Evolutionary conservation across 768 basidiomycete species (phyloP), one percentile per base, ranked within the genome.

Genomic region (Trametes cubensis): DNA sequence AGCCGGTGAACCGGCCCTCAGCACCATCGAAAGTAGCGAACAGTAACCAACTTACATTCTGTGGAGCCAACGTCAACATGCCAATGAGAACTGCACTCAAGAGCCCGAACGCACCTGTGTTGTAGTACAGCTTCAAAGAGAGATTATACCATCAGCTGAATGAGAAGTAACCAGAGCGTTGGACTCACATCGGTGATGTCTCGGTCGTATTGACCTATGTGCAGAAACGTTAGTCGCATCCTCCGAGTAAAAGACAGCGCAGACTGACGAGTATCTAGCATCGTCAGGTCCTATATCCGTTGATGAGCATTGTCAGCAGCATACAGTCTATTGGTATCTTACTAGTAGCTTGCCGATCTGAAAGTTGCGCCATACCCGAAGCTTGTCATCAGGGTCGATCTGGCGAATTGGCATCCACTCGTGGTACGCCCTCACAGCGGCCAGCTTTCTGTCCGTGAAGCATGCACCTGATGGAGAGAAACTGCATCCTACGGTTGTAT

Each of bases 351-450:
- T 83, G 48, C 85, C 85, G 39, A 87, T 80, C 73, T 85, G 81
- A 74, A 87, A 85, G 67, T 83, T 84, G 38, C 85, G 78, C 83
- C 83, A 86, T 55, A 85, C 85, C 23, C 84, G 76, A 15, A 86
- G 78, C 65, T 81, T 78, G 71, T 85, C 83, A 51, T 79, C 78
- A 1, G 78, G 77, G 44, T 79, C 78, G 17, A 86, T 82, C 62
- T 85, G 82, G 11, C 85, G 78, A 60, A 86, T 83, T 11, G 84
- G 84, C 75, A 86, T 79, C 84, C 84, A 85, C 62, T 85, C 84
- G 67, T 85, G 83, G 66, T 84, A 85, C 0, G 83, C 83, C 34
- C 83, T 75, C 20, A 85, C 79, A 7, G 82, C 85, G 45, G 84
- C 83, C 3, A 84, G 70, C 70, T 86, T 86, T 38, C 85, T 74